Conservation (phyloP, 1,284 basidiomycete genomes). For the Caloboletus inedulis region DNA sequence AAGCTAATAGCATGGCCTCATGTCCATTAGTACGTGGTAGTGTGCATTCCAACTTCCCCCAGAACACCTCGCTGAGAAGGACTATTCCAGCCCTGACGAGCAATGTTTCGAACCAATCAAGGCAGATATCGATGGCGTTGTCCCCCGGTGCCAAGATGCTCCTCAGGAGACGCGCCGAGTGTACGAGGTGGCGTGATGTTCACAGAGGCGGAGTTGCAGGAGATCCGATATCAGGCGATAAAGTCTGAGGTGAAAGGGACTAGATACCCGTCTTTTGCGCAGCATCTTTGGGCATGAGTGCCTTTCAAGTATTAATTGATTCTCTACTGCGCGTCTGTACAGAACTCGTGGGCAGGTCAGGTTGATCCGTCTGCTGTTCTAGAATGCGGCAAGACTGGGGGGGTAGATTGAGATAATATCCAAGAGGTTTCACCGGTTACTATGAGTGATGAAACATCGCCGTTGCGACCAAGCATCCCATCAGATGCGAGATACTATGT, state of each 20-base stretch:
- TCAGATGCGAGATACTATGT: constrained; percentile 5
- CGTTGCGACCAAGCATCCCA: background rate
- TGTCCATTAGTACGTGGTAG: constrained; percentile 27
- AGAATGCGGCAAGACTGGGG: background rate
- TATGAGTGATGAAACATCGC: background rate
- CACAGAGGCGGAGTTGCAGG: constrained; percentile 17
- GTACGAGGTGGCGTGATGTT: constrained; percentile 24
- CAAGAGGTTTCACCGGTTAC: background rate
- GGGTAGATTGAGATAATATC: background rate
- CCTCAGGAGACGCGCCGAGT: constrained; percentile 34
- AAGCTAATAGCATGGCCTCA: constrained; percentile 23
- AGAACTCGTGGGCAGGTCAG: background rate
- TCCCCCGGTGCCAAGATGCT: constrained; percentile 47
- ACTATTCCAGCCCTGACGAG: constrained; percentile 41
- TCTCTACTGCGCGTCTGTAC: background rate
- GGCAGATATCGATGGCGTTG: constrained; percentile 52
- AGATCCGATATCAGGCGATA: constrained; percentile 22
- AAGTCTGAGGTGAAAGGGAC: constrained; percentile 15
- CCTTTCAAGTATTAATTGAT: background rate
- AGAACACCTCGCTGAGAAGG: background rate
- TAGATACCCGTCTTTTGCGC: constrained; percentile 14
- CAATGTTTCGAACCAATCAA: constrained; percentile 61
- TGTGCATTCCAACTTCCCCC: background rate
- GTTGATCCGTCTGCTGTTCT: background rate
- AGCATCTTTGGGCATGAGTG: constrained; percentile 22